Conservation (phyloP, 1,139 yeast species). For the Kazachstania sp. region DNA sequence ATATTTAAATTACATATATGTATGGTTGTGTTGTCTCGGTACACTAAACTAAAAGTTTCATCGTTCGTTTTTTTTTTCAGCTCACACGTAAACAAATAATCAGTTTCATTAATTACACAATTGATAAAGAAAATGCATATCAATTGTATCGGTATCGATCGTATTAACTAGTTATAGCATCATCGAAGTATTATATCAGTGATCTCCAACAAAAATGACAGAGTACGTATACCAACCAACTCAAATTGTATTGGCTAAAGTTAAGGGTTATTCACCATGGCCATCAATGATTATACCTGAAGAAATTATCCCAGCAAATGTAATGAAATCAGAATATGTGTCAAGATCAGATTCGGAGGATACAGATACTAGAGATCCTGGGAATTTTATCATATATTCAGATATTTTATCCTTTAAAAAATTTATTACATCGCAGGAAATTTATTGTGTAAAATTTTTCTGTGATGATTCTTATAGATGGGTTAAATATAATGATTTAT, state of each 20-base stretch:
- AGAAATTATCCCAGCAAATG: slow-evolving; percentile 46
- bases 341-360: slow-evolving; percentile 14
- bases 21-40: too few species aligned
- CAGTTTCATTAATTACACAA: too few species aligned
- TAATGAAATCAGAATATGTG: slow-evolving; percentile 34
- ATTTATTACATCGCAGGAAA: slow-evolving; percentile 12
- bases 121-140: too few species aligned
- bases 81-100: too few species aligned
- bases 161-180: neutral
- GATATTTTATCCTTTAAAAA: slow-evolving; percentile 22
- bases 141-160: neutral
- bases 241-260: slow-evolving; percentile 56
- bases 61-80: too few species aligned
- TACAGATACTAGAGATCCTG: slow-evolving; percentile 20
- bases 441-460: slow-evolving; percentile 29
- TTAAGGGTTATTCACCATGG: slow-evolving; percentile 76
- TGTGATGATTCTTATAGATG: slow-evolving; percentile 30
- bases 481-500: slow-evolving; percentile 23
- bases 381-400: slow-evolving; percentile 23
- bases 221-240: slow-evolving; percentile 25
- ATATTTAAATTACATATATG: too few species aligned
- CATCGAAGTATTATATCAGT: neutral
- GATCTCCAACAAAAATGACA: neutral
- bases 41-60: too few species aligned
- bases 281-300: slow-evolving; percentile 69